Evolutionary conservation across 2,329 filamentous ascomycete genomes (phyloP).

Genomic region (Pseudophaeomoniella oleicola): DNA sequence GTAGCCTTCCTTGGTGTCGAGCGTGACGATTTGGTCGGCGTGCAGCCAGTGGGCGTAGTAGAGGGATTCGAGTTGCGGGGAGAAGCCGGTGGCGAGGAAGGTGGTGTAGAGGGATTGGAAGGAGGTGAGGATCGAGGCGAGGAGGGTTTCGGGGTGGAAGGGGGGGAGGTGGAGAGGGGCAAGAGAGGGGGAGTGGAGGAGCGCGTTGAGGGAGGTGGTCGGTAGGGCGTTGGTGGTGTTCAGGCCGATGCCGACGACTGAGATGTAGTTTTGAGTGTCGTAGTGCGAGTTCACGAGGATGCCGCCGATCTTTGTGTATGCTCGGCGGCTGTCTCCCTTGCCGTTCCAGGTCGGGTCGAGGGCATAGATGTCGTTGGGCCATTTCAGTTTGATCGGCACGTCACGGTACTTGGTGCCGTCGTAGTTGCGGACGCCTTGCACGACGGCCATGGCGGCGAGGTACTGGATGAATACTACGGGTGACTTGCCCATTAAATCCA

Average conservation of each 20-base stretch:
- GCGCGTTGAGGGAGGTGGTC: slow-evolving; percentile 69
- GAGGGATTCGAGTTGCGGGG: slow-evolving; percentile 51
- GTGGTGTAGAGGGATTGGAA: slow-evolving; percentile 64
- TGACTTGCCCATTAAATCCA: slow-evolving; percentile 53
- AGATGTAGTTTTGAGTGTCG: slow-evolving; percentile 59
- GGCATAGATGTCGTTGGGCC: slow-evolving; percentile 90
- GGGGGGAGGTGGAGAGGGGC: slow-evolving; percentile 31
- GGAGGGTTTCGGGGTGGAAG: slow-evolving; percentile 62
- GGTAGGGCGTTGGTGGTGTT: slow-evolving; percentile 75
- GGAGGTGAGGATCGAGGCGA: slow-evolving; percentile 63
- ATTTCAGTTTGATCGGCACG: slow-evolving; percentile 77
- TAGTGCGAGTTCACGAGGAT: slow-evolving; percentile 86
- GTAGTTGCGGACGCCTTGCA: slow-evolving; percentile 70
- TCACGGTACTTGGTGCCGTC: slow-evolving; percentile 55
- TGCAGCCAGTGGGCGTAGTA: slow-evolving; percentile 87
- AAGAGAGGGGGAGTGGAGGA: slow-evolving; percentile 31
- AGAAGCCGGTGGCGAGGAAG: slow-evolving; percentile 67
- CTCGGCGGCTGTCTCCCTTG: slow-evolving; percentile 13
- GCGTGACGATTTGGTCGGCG: slow-evolving; percentile 54
- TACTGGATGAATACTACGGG: slow-evolving; percentile 94
- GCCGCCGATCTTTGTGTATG: slow-evolving; percentile 80
- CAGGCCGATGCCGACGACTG: slow-evolving; percentile 73
- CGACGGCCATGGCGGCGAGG: slow-evolving; percentile 72
- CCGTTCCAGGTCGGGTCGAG: slow-evolving; percentile 38
- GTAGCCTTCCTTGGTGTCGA: slow-evolving; percentile 62